Percentiles rank a stretch among this genome's conserved stretches.
These are phyloP conservation scores for Talaromyces sp. DNA, from an alignment of 2,329 filamentous ascomycete genomes.

Conservation along the genomic window DNA sequence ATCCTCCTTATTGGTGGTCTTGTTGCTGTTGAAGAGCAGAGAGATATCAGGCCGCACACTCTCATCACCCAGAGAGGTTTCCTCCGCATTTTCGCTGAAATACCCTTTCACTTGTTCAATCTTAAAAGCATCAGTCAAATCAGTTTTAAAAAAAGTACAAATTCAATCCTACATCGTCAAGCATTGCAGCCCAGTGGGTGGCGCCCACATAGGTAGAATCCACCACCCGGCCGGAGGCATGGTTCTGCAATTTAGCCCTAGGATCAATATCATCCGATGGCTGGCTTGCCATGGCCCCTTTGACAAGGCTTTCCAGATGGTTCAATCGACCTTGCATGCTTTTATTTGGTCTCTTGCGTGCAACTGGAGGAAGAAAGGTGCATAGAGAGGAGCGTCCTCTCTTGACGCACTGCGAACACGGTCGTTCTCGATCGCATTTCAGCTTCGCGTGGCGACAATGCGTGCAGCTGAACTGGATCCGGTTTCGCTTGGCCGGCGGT, in stretches of 20 bases:
- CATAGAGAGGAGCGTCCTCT: constrained; percentile 3
- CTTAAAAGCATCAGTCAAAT: neutral
- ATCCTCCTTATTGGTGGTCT: neutral
- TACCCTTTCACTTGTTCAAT: constrained; percentile 4
- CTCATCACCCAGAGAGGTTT: neutral
- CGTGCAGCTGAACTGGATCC: neutral
- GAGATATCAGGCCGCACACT: neutral
- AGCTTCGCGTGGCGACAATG: constrained; percentile 4
- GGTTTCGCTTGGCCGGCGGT: neutral
- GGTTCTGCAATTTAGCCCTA: neutral
- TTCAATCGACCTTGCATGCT: constrained; percentile 1
- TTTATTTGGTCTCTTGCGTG: neutral
- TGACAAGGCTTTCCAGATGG: constrained; percentile 4
- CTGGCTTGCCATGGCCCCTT: constrained; percentile 6
- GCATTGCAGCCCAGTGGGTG: constrained; percentile 4
- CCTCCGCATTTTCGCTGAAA: neutral
- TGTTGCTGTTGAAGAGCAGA: neutral
- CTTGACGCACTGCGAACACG: constrained; percentile 1
- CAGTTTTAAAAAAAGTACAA: neutral
- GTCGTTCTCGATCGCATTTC: constrained; percentile 2
- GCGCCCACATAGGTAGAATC: neutral
- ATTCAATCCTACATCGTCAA: constrained; percentile 2
- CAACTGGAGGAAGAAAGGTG: neutral
- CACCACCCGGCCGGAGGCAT: too few relatives aligned
- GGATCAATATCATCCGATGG: neutral